Evolutionary conservation across 768 basidiomycete species (phyloP).

Genomic region (Suillus decipiens): DNA sequence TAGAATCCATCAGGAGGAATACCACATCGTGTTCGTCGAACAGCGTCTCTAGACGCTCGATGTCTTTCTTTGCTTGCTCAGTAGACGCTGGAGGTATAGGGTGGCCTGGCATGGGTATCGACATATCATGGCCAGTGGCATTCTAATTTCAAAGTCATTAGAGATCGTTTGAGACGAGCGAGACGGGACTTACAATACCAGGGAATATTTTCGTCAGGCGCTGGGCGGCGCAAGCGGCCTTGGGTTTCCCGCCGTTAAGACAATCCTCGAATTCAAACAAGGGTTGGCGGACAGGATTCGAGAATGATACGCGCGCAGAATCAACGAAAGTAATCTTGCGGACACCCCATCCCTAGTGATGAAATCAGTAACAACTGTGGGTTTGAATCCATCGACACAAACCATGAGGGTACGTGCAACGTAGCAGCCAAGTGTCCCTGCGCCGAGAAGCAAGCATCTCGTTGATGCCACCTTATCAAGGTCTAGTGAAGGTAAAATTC

Average conservation of each 20-base stretch:
- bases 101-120: slow-evolving; percentile 98
- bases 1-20: slow-evolving; percentile 96
- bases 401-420: slow-evolving; percentile 93
- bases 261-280: slow-evolving; percentile 96
- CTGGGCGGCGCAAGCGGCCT: slow-evolving; percentile 89
- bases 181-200: slow-evolving; percentile 67
- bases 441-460: slow-evolving; percentile 84
- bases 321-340: slow-evolving; percentile 92
- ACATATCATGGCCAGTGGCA: slow-evolving; percentile 72
- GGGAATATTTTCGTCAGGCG: slow-evolving; percentile 88
- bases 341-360: slow-evolving; percentile 87
- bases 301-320: slow-evolving; percentile 89
- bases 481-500: slow-evolving; percentile 86
- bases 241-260: slow-evolving; percentile 88
- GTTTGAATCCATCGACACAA: slow-evolving; percentile 16
- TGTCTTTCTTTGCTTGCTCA: slow-evolving; percentile 63
- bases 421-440: slow-evolving; percentile 96
- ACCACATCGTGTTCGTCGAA: slow-evolving; percentile 87
- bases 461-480: slow-evolving; percentile 84
- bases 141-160: slow-evolving; percentile 51
- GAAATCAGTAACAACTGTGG: not conserved
- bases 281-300: slow-evolving; percentile 96
- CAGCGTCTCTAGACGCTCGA: slow-evolving; percentile 71
- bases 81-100: slow-evolving; percentile 68
- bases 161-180: not conserved